Evolutionary conservation across 495 filamentous ascomycete genomes (phyloP).

Genomic region (Hyaloscypha bicolor): DNA sequence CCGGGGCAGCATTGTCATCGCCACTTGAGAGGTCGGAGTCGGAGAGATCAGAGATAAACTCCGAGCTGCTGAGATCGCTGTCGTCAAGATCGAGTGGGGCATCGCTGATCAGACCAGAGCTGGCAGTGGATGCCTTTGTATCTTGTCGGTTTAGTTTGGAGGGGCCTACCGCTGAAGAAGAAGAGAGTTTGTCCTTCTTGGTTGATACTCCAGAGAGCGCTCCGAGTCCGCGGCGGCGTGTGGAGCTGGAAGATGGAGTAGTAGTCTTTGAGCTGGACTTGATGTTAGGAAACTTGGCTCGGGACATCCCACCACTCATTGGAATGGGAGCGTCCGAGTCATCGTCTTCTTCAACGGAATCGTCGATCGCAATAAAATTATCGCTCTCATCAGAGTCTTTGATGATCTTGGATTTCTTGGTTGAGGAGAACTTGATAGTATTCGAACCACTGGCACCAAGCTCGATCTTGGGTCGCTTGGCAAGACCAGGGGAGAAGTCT

Average conservation of each 20-base stretch:
- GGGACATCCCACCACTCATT: neutral
- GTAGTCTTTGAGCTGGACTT: constrained; percentile 3
- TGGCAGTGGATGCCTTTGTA: constrained; percentile 14
- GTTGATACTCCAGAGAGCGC: neutral
- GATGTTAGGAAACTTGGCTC: neutral
- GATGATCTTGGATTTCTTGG: constrained; percentile 16
- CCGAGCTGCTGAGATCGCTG: constrained; percentile 10
- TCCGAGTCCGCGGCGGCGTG: neutral
- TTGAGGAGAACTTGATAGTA: constrained; percentile 21
- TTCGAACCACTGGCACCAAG: constrained; percentile 30
- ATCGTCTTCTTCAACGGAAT: constrained; percentile 1
- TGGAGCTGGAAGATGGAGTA: neutral
- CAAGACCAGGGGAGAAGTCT: constrained; percentile 15
- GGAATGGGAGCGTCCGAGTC: constrained; percentile 10
- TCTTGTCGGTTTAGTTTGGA: constrained; percentile 17
- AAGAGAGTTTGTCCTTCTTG: neutral
- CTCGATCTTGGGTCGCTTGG: constrained; percentile 37
- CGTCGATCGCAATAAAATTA: constrained; percentile 18
- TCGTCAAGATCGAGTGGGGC: constrained; percentile 17
- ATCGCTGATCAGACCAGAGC: constrained; percentile 7
- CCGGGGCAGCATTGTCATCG: neutral
- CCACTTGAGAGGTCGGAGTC: constrained; percentile 9
- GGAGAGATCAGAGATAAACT: neutral
- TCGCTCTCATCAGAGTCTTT: constrained; percentile 25
- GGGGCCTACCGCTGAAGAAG: neutral